A percentile compares a stretch with the other conserved stretches of the same genome.
Conservation (phyloP, 495 filamentous ascomycete genomes). For the Lepidopterella palustris region DNA sequence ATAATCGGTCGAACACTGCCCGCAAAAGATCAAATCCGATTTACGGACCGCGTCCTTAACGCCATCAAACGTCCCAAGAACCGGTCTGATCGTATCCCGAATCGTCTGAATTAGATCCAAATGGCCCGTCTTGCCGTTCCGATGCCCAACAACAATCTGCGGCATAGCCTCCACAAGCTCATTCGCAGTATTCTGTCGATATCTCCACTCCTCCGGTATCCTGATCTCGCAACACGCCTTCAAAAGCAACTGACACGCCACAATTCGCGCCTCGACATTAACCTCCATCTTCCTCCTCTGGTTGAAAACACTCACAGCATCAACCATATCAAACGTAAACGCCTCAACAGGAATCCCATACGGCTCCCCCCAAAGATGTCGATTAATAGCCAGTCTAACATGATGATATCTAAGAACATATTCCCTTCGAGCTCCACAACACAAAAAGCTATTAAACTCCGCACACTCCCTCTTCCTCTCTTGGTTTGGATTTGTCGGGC, state of each 20-base stretch:
- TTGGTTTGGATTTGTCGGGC: background rate
- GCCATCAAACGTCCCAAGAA: no score
- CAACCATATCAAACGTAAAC: background rate
- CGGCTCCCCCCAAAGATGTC: conserved; percentile 12
- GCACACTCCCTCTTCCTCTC: conserved; percentile 11
- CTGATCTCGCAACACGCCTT: conserved; percentile 4
- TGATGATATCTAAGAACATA: conserved; percentile 18
- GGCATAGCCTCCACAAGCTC: conserved; percentile 2
- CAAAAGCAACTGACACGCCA: conserved; percentile 5
- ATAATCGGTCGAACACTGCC: conserved; percentile 2
- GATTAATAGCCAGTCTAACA: conserved; percentile 14
- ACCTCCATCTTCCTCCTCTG: background rate
- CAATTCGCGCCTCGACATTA: conserved; percentile 5
- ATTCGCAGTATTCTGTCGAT: background rate
- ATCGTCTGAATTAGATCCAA: background rate
- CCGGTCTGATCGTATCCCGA: background rate
- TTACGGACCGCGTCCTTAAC: background rate
- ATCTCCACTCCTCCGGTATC: background rate
- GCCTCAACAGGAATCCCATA: conserved; percentile 14
- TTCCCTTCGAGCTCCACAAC: conserved; percentile 2
- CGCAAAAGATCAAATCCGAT: background rate
- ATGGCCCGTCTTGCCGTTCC: conserved; percentile 8
- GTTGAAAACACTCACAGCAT: background rate
- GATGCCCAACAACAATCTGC: conserved; percentile 18
- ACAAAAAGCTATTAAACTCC: conserved; percentile 16